A percentile compares a stretch with the other conserved stretches of the same genome.
phyloP scores from a whole-genome alignment of 2,329 filamentous ascomycete species.

The Exophiala spinifera region DNA sequence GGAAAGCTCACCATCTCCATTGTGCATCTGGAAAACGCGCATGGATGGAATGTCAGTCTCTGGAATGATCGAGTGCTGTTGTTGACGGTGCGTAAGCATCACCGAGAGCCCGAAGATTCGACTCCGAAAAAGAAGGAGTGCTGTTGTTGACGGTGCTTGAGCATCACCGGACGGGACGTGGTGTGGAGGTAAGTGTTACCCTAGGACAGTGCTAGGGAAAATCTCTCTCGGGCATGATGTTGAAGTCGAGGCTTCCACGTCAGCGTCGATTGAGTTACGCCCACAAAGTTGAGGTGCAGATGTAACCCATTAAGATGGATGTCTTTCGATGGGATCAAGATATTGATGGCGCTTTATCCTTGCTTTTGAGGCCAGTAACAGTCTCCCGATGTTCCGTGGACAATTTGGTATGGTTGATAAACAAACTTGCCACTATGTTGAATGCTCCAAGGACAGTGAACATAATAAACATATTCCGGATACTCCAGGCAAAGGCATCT shows the following conservation, averaged over 20 bases:
- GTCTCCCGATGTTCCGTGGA: slow-evolving; percentile 42
- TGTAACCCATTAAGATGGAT: background rate
- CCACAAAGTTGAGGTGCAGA: slow-evolving; percentile 2
- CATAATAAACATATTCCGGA: slow-evolving; percentile 52
- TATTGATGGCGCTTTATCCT: slow-evolving; percentile 1
- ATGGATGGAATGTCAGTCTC: background rate
- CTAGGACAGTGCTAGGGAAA: background rate
- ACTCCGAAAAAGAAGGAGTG: slow-evolving; percentile 13
- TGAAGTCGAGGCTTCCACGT: slow-evolving; percentile 2
- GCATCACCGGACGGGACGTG: slow-evolving; percentile 12
- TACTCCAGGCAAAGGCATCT: slow-evolving; percentile 40
- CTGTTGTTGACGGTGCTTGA: slow-evolving; percentile 22
- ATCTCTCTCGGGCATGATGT: slow-evolving; percentile 1
- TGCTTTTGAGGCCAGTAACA: slow-evolving; percentile 44
- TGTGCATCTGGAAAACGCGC: slow-evolving; percentile 1
- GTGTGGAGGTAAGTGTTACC: background rate
- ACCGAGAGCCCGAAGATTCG: slow-evolving; percentile 2
- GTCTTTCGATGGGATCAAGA: too few species aligned
- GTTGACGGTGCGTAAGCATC: slow-evolving; percentile 11
- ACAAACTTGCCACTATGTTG: slow-evolving; percentile 30
- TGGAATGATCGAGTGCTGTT: slow-evolving; percentile 15
- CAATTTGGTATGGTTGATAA: slow-evolving; percentile 39
- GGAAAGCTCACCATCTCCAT: slow-evolving; percentile 23
- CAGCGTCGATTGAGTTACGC: background rate
- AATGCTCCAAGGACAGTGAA: slow-evolving; percentile 18